Base-by-base conservation (phyloP, 2,329 filamentous ascomycete genomes). In the Trematosphaeria pertusa region DNA sequence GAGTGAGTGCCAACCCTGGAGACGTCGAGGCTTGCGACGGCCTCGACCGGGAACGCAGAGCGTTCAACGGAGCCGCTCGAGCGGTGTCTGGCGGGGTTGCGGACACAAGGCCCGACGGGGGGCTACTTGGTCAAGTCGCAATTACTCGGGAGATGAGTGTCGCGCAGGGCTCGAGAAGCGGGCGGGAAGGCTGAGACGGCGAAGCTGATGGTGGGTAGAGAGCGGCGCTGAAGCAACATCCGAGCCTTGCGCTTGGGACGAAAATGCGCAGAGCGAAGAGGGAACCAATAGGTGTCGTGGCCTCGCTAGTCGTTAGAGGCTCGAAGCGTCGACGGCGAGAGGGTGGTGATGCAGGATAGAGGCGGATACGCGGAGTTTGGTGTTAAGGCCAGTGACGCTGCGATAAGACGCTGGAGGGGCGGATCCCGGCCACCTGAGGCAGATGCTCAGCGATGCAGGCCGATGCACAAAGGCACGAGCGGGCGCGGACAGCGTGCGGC, bases 171-270 rank as follows among this genome's bases (percentile, higher is more conserved):
- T 36, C 24, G 51, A 18, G 28, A 30, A 38, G 48, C 38, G 51
- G 14, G 48, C 40, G 43, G 48, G 61, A 62, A 70, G 69, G 69
- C 69, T 72, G 69, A 67, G 64, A 65, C 62, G 54, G 7, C 8
- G 56, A 54, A 55, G 56, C 38, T 66, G 66, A 67, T 66, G 65
- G 67, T 64, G 62, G 62, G 62, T 60, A 52, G 58, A 58, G 59
- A 49, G 53, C 59, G 56, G 54, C 59, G 56, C 56, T 61, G 67
- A 58, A 60, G 60, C 60, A 64, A 69, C 67, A 71, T 72, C 49
- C 67, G 65, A 60, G 61, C 46, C 41, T 54, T 49, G 58, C 49
- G 51, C 49, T 54, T 46, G 51, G 52, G 46, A 37, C 26, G 31
- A 19, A 28, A 44, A 42, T 15, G 41, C 37, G 43, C 38, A 48